phyloP scores from a whole-genome alignment of 2,329 filamentous ascomycete species.

The Colletotrichum eleusines region DNA sequence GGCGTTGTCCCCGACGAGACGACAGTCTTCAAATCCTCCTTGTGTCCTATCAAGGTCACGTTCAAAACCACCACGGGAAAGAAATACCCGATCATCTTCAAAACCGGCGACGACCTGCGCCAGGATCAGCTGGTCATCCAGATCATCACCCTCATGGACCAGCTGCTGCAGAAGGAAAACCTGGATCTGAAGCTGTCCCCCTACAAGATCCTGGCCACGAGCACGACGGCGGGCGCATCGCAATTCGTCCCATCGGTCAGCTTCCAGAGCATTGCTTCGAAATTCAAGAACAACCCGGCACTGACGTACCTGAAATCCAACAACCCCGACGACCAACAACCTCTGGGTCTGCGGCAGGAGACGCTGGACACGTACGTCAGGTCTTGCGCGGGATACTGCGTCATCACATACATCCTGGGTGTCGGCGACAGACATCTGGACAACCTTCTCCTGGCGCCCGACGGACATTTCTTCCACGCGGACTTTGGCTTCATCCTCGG shows the following conservation, averaged over 20 bases:
- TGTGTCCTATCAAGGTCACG: slow-evolving; percentile 90
- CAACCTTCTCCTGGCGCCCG: slow-evolving; percentile 90
- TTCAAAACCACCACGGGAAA: slow-evolving; percentile 84
- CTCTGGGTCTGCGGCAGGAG: slow-evolving; percentile 89
- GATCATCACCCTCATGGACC: slow-evolving; percentile 96
- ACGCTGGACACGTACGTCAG: slow-evolving; percentile 95
- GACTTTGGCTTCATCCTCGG: slow-evolving; percentile 99
- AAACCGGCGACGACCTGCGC: slow-evolving; percentile 93
- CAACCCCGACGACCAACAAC: slow-evolving; percentile 86
- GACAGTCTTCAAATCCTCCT: slow-evolving; percentile 93
- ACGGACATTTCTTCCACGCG: slow-evolving; percentile 96
- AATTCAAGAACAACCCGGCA: slow-evolving; percentile 80
- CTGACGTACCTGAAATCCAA: slow-evolving; percentile 89
- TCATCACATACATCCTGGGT: slow-evolving; percentile 97
- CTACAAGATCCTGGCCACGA: slow-evolving; percentile 96
- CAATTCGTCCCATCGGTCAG: slow-evolving; percentile 92
- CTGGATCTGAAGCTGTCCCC: slow-evolving; percentile 94
- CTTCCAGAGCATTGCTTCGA: slow-evolving; percentile 84
- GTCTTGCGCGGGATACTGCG: slow-evolving; percentile 96
- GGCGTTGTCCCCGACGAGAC: slow-evolving; percentile 87
- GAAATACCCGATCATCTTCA: slow-evolving; percentile 95
- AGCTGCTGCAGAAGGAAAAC: slow-evolving; percentile 94
- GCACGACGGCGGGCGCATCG: slow-evolving; percentile 87
- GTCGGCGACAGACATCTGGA: slow-evolving; percentile 97
- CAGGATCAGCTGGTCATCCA: slow-evolving; percentile 97